phyloP scores from a whole-genome alignment of 306 rosid species.

The Cucurbita argyrosperma region DNA sequence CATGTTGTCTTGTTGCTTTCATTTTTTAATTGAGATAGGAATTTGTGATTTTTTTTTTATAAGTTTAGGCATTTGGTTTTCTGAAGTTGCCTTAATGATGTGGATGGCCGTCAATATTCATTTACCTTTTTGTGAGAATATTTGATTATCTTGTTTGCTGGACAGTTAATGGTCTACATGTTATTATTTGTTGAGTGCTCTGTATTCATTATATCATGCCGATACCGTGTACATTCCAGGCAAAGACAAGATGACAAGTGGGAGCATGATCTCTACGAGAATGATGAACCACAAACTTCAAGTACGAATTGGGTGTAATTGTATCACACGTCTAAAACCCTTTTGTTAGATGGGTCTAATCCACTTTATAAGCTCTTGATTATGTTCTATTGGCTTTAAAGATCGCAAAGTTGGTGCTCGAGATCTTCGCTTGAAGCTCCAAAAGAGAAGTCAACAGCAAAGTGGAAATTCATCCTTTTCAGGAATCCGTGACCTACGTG shows the following conservation, averaged over 20 bases:
- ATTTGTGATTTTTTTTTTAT: not conserved
- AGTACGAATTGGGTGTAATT: conserved; percentile 47
- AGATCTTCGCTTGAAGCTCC: conserved; percentile 96
- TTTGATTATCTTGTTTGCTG: not conserved
- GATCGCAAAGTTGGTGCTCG: conserved; percentile 52
- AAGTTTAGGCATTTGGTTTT: not conserved
- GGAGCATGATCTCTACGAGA: conserved; percentile 92
- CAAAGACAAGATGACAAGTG: conserved; percentile 90
- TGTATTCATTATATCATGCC: not conserved
- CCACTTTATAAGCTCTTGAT: conserved; percentile 34
- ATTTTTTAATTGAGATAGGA: not conserved
- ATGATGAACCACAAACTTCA: conserved; percentile 36
- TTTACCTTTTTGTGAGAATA: not conserved
- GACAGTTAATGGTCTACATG: not conserved
- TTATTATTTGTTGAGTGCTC: not conserved
- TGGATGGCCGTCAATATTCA: not conserved
- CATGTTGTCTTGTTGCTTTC: not conserved
- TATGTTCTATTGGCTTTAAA: conserved; percentile 45
- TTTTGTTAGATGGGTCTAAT: conserved; percentile 23
- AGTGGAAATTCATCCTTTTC: conserved; percentile 51
- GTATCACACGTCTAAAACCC: conserved; percentile 20
- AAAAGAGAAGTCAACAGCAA: conserved; percentile 51
- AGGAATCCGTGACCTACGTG: conserved; percentile 70
- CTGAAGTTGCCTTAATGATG: not conserved
- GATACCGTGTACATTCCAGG: conserved; percentile 34